These are phyloP conservation scores for Cystobasidiaceae sp. DNA, from an alignment of 1,284 basidiomycete genomes.

Conservation along the genomic window DNA sequence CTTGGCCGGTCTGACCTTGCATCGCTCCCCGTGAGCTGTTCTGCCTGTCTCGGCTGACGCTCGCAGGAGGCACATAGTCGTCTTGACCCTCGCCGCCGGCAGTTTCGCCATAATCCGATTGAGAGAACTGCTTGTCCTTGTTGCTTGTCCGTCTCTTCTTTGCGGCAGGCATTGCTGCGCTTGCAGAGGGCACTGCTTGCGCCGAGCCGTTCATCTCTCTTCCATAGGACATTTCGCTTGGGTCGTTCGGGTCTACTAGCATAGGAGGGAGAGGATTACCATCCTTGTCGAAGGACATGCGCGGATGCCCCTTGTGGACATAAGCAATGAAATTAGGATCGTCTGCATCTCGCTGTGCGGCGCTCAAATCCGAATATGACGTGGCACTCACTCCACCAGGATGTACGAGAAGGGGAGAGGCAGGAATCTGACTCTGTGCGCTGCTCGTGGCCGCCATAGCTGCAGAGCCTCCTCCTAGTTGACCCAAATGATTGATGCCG, in stretches of 20 bases:
- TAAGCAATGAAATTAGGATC: slow-evolving; percentile 22
- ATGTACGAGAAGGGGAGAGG: not conserved
- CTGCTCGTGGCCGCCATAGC: not conserved
- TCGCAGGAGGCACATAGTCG: slow-evolving; percentile 11
- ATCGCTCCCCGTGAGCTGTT: slow-evolving; percentile 9
- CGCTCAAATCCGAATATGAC: not conserved
- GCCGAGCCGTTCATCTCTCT: not conserved
- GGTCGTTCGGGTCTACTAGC: not conserved
- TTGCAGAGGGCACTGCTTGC: not conserved
- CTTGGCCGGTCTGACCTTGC: slow-evolving; percentile 4
- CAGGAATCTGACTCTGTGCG: not conserved
- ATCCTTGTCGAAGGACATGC: slow-evolving; percentile 9
- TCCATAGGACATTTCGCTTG: not conserved
- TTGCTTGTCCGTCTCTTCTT: slow-evolving; percentile 14
- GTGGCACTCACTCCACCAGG: not conserved
- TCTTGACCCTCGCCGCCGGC: not conserved
- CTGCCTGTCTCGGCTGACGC: slow-evolving; percentile 13
- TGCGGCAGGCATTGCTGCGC: not conserved
- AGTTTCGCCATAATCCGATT: slow-evolving; percentile 5
- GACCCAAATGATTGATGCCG: not conserved
- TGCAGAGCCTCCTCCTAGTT: not conserved
- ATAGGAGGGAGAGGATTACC: slow-evolving; percentile 1
- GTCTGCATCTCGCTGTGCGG: slow-evolving; percentile 4
- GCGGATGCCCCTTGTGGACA: slow-evolving; percentile 7
- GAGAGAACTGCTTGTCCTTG: slow-evolving; percentile 16